Evolutionary conservation across 257 asterid genomes (phyloP).

Genomic region (Solanum piurae): DNA sequence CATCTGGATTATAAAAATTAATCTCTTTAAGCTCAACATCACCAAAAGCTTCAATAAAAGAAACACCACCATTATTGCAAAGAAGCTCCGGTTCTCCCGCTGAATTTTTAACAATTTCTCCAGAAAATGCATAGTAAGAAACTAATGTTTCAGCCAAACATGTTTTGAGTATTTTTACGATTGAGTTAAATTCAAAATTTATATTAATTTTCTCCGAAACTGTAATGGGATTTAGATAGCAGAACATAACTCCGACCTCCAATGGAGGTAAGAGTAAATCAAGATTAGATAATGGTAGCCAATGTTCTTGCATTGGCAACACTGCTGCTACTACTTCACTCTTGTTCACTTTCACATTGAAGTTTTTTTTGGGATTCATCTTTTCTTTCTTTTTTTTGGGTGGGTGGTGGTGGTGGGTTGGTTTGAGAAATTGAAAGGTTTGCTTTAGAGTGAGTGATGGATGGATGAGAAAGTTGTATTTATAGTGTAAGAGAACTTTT

Average conservation of each 20-base stretch:
- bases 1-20: constrained; percentile 5
- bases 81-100: not conserved
- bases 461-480: not conserved
- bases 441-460: not conserved
- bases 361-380: not conserved
- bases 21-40: not conserved
- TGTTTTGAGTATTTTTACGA: not conserved
- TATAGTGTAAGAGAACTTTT: not conserved
- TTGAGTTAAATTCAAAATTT: not conserved
- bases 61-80: constrained; percentile 2
- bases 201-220: not conserved
- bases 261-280: constrained; percentile 6
- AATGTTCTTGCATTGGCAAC: constrained; percentile 3
- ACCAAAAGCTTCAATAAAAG: not conserved
- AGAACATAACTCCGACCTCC: not conserved
- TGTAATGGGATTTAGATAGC: not conserved
- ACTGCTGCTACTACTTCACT: not conserved
- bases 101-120: not conserved
- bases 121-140: constrained; percentile 5
- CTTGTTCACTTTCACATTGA: not conserved
- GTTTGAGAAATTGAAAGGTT: too few relatives aligned
- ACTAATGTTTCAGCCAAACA: constrained; percentile 1
- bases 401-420: too few relatives aligned
- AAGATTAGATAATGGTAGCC: constrained; percentile 4
- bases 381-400: not conserved